Evolutionary conservation across 441 rosid species (phyloP), one percentile per base, ranked within the genome.

Genomic region (Manihot esculenta): DNA sequence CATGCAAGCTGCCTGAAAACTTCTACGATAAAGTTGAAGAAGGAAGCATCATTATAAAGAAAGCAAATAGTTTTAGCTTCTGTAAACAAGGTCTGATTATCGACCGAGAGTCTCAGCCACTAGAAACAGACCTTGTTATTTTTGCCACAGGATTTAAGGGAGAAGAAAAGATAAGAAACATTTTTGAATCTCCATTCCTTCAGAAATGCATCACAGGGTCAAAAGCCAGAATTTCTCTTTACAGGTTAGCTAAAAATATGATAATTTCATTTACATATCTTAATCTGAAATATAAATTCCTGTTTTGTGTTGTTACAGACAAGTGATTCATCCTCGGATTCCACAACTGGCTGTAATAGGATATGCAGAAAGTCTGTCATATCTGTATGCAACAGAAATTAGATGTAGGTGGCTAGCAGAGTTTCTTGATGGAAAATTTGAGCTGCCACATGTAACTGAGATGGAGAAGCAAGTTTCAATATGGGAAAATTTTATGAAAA

Each of bases 311-410:
- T 13, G 11, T 50, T 33, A 41, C 66, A 75, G 78, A 64, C 78
- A 75, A 64, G 35, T 75, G 6, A 48, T 75, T 64, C 78, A 75
- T 75, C 78, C 78, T 64, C 78, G 70, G 12, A 64, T 75, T 48
- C 78, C 78, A 3, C 78, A 20, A 23, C 65, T 75, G 49, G 78
- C 70, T 14, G 27, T 75, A 23, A 64, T 75, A 23, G 78, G 78
- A 64, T 70, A 75, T 48, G 57, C 38, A 20, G 78, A 75, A 13
- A 69, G 65, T 79, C 84, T 59, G 3, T 67, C 77, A 24, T 48
- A 15, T 38, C 10, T 74, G 72, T 10, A n/a, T 24, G 14, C 45
- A 11, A 27, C 55, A 12, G 74, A 75, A 58, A 63, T 70, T n/a
- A 64, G 58, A 50, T 27, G 70, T 24, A 41, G 27, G 13, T 75